Base-by-base conservation (phyloP, 1,284 basidiomycete genomes). In the Cutaneotrichosporon sp. region DNA sequence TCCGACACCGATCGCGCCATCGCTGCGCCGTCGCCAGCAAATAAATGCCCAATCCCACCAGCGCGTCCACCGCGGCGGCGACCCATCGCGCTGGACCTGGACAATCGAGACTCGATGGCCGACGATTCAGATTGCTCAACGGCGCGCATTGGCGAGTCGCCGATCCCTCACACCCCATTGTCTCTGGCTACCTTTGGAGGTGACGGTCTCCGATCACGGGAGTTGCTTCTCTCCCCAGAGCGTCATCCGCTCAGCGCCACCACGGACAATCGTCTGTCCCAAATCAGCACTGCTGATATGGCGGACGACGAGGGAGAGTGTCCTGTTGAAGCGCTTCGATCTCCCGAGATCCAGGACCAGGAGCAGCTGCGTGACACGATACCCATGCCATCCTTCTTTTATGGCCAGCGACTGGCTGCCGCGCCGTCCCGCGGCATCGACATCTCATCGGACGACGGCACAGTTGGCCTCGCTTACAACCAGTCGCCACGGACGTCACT, bases 111-210 rank as follows among this genome's bases (percentile, higher is more conserved):
- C 17, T 44, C 42, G 29, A 29, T 31, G 29, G 42, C 29, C 3
- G 33, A 39, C 25, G 35, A 17, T 3, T 31, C 27, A 19, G 37
- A 41, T 14, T 38, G 25, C 29, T 49, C 46, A 2, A 49, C 35
- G 5, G 35, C 35, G 3, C 17, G 37, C 16, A n/a, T 31, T 5
- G 25, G 34, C 24, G 46, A 49, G n/a, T 39, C 39, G 9, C 24
- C 48, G 16, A 39, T 32, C 12, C 39, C 39, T 2, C 39, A 43
- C 8, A 43, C 48, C 5, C 48, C 52, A 16, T 20, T 27, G 16
- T 49, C 43, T 4, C 25, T 49, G 12, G 43, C 45, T 22, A 49
- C 52, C 10, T 54, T 49, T 24, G 52, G 52, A 2, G 47, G 52
- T n/a, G 47, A 46, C 14, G 52, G 47, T 4, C 43, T 49, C 20